These are phyloP conservation scores for Spongiforma sp. DNA, from an alignment of 1,284 basidiomycete species.

Conservation along the genomic window DNA sequence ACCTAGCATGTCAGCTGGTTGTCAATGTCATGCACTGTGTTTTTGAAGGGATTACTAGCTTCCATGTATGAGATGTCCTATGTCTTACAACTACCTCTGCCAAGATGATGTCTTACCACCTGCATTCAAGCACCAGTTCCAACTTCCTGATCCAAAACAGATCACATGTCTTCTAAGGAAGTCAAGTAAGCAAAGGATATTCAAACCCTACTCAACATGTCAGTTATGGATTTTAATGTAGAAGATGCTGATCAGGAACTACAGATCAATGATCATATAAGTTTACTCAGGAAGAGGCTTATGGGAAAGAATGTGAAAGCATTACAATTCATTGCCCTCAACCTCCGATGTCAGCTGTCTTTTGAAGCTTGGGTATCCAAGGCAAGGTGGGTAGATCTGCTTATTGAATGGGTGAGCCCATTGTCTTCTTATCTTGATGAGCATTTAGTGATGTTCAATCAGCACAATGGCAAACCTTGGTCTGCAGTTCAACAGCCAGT, in stretches of 20 bases:
- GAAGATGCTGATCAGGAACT: not conserved
- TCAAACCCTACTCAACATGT: constrained; percentile 1
- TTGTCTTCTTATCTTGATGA: not conserved
- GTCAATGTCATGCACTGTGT: not conserved
- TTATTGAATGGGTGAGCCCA: constrained; percentile 5
- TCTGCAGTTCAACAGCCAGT: not conserved
- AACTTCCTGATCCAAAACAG: not conserved
- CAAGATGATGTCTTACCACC: not conserved
- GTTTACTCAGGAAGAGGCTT: constrained; percentile 1
- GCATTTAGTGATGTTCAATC: not conserved
- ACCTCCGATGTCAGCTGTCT: not conserved
- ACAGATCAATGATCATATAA: not conserved
- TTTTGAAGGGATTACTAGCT: not conserved
- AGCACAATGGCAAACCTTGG: constrained; percentile 5
- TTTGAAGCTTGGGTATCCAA: not conserved
- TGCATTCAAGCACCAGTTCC: not conserved
- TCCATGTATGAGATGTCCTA: not conserved
- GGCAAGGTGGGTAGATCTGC: not conserved
- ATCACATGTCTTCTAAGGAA: not conserved
- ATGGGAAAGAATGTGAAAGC: constrained; percentile 2
- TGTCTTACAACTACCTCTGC: not conserved
- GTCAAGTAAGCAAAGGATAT: constrained; percentile 8
- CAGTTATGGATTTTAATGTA: not conserved
- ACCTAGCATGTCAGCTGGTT: not conserved
- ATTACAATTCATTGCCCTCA: not conserved